Base-by-base conservation (phyloP, 2,329 filamentous ascomycete species). In the Dactylellina haptotyla region DNA sequence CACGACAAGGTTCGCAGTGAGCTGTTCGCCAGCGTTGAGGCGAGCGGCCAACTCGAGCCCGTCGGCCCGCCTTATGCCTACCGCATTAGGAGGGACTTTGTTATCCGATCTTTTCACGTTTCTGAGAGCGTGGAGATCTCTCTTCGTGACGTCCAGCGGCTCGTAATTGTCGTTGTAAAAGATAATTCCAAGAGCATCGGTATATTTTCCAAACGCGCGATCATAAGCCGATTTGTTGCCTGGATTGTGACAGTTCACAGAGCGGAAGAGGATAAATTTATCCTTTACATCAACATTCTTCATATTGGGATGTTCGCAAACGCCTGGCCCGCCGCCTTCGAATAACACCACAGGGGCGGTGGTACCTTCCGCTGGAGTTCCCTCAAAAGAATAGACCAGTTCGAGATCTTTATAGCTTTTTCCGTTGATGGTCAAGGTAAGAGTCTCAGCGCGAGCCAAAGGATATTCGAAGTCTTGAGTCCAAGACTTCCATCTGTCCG, bases 401-500 rank as follows among this genome's bases (percentile, higher is more conserved):
- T 81, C 82, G 43, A 80, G 79, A 10, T 83, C 80, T 51, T 81
- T 79, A 66, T 81, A 80, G 4, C 78, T 77, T 2, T 78, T 78
- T 45, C 80, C 79, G 64, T 77, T 79, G 43, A 83, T 79, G 4
- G 74, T 79, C 74, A 83, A 81, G 0, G 77, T 78, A 75, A 83
- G 81, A 6, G 81, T 80, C 12, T 82, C 79, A 23, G 84, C 79
- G 2, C 78, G 76, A 65, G 78, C 79, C 78, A 83, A 84, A 0
- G 83, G 78, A 1, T 83, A 83, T 0, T 83, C 81, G 70, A 86
- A 85, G 61, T 84, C 81, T 57, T 85, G 84, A 46, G 82, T 82
- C 82, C 83, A 85, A 23, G 79, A 79, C 28, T 78, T 81, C 28
- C 81, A 67, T 58, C 79, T 78, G 45, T 34, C 14, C 32, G 56